Evolutionary conservation across 768 basidiomycete genomes (phyloP), one percentile per base, ranked within the genome.

Genomic region (Crassisporium funariophilum): DNA sequence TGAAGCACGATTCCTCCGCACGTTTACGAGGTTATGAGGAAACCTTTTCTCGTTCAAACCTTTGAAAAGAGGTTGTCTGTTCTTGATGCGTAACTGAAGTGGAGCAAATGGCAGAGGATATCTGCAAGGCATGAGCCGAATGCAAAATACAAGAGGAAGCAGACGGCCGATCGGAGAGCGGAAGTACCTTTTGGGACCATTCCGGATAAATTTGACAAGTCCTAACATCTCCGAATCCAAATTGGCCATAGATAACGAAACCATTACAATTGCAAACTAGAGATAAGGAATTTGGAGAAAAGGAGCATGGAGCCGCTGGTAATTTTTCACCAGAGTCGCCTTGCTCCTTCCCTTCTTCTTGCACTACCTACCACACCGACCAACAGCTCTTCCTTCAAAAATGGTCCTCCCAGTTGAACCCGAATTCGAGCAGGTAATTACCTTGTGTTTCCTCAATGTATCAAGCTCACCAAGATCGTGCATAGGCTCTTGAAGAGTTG

Each of bases 401-500:
- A 73, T 75, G 72, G 69, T 73, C 57, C 65, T 68, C 44, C 76
- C 81, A 46, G 55, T 66, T 46, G 83, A 86, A 69, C 83, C 84
- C 63, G 84, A 86, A 70, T 86, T 83, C 69, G 77, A 85, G 61
- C 83, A 82, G 72, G 76, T 76, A 34, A n/a, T 54, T 56, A 2
- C 8, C n/a, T 11, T 20, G 31, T 5, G 22, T 16, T 35, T 39
- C 36, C 24, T 33, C 21, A 12, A 19, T 42, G 21, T 25, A 15
- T n/a, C 44, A 29, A 6, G 3, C 19, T 46, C 5, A 15, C 44
- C 16, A 6, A 8, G 19, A 29, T 36, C 6, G 41, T 21, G 9
- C 44, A 27, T 59, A 85, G 81, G 85, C 85, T 31, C 70, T 85
- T 52, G 58, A 75, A 61, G 86, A 88, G 74, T 79, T 88, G 59